These are phyloP conservation scores for Forsythia suspensa DNA, from an alignment of 257 asterid species.

Conservation along the genomic window DNA sequence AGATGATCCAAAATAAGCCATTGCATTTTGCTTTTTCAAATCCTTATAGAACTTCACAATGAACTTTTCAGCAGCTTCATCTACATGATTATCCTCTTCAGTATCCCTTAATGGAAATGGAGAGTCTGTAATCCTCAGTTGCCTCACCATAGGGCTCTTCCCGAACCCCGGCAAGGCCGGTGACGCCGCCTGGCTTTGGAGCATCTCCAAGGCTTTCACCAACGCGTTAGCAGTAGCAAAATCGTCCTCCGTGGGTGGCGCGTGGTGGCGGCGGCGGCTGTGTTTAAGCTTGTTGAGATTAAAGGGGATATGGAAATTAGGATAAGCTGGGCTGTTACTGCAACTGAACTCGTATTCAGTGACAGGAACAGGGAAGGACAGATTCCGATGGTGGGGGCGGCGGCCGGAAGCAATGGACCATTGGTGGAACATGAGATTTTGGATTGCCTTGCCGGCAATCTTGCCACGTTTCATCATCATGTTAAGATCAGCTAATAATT, in stretches of 20 bases:
- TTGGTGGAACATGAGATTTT: slow-evolving; percentile 74
- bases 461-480: slow-evolving; percentile 76
- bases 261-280: slow-evolving; percentile 23
- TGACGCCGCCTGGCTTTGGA: slow-evolving; percentile 48
- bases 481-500: slow-evolving; percentile 58
- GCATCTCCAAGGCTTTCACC: slow-evolving; percentile 39
- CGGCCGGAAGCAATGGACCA: slow-evolving; percentile 31
- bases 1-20: slow-evolving; percentile 12
- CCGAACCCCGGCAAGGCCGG: slow-evolving; percentile 79
- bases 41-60: slow-evolving; percentile 55
- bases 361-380: slow-evolving; percentile 23
- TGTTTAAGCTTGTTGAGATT: slow-evolving; percentile 43
- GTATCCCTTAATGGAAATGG: slow-evolving; percentile 47
- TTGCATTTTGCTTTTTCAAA: slow-evolving; percentile 47
- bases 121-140: slow-evolving; percentile 70
- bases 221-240: slow-evolving; percentile 33
- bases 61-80: slow-evolving; percentile 67
- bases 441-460: slow-evolving; percentile 71
- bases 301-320: slow-evolving; percentile 42
- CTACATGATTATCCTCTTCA: slow-evolving; percentile 50
- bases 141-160: slow-evolving; percentile 70
- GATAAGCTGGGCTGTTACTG: slow-evolving; percentile 63
- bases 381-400: slow-evolving; percentile 22
- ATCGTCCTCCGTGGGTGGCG: slow-evolving; percentile 29
- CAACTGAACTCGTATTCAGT: slow-evolving; percentile 82